phyloP scores from a whole-genome alignment of 495 filamentous ascomycete genomes.

The Talaromyces stipitatus region DNA sequence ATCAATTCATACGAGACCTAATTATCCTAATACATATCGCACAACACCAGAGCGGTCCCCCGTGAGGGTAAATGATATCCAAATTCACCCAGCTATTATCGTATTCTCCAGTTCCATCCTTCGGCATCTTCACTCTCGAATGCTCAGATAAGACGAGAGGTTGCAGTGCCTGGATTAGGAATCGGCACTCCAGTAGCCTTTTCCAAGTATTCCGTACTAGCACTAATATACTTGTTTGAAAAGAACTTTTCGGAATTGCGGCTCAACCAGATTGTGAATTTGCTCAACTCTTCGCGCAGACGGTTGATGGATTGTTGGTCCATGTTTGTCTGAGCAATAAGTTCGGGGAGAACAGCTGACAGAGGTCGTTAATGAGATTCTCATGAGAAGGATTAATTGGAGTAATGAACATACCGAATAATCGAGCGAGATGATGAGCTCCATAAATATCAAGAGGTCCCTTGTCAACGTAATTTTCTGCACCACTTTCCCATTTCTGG shows the following conservation, averaged over 20 bases:
- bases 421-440: constrained; percentile 78
- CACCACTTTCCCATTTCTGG: constrained; percentile 48
- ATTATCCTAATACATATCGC: not conserved
- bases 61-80: not conserved
- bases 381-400: not conserved
- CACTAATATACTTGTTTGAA: constrained; percentile 63
- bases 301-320: constrained; percentile 80
- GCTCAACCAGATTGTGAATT: constrained; percentile 72
- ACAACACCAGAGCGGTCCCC: not conserved
- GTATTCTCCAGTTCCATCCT: not conserved
- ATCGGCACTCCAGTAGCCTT: constrained; percentile 34
- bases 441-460: constrained; percentile 75
- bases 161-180: constrained; percentile 20
- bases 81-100: not conserved
- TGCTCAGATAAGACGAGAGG: constrained; percentile 20
- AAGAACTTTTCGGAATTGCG: constrained; percentile 71
- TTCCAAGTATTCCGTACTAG: constrained; percentile 53
- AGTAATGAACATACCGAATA: constrained; percentile 61
- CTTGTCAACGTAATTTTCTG: constrained; percentile 56
- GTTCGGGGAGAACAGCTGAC: constrained; percentile 80
- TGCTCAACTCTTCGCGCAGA: constrained; percentile 77
- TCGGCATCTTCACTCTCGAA: not conserved
- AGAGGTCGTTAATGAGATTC: constrained; percentile 7
- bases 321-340: constrained; percentile 97
- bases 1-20: not conserved